Evolutionary conservation across 176 grass and related monocot species (phyloP), one percentile per base, ranked within the genome.

Genomic region (Oryza australiensis): DNA sequence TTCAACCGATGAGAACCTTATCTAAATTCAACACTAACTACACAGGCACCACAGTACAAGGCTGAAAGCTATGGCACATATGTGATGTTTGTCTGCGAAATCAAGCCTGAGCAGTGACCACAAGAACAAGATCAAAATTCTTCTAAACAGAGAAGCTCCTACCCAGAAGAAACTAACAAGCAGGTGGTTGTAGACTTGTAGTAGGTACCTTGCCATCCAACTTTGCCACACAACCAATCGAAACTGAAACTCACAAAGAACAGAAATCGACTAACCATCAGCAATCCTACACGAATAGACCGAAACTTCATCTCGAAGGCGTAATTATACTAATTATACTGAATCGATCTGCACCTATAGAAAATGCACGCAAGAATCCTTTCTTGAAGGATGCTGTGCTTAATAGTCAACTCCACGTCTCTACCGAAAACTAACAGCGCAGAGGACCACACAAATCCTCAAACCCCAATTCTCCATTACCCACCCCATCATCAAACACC

Each of bases 381-480:
- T 75, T 76, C 68, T 32, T 4, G 23, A 72, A 82, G 75, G 43
- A 73, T 82, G 4, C 22, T 3, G 27, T 28, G 73, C 15, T 30
- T 13, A 9, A 20, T 49, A 40, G 79, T 86, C 79, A 86, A 78
- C 79, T 40, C 34, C 78, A 62, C 30, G 18, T 45, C 74, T 49
- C 34, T 78, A 49, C 26, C 9, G 3, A 7, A 32, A 62, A 62
- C 79, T 28, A 62, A 73, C 34, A 77, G 74, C 33, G 30, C 16
- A 16, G 67, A 9, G 20, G 72, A 45, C 73, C 78, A 68, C 78
- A 82, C 60, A 67, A 45, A 86, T 13, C 16, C 65, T 42, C 46
- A 73, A 78, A 82, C 55, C 74, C 68, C 29, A 79, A 55, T 70
- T 80, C 26, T 70, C 69, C 79, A 69, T 35, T 62, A 32, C 3